phyloP scores from a whole-genome alignment of 2,329 filamentous ascomycete genomes.

The Aspergillus fischeri region DNA sequence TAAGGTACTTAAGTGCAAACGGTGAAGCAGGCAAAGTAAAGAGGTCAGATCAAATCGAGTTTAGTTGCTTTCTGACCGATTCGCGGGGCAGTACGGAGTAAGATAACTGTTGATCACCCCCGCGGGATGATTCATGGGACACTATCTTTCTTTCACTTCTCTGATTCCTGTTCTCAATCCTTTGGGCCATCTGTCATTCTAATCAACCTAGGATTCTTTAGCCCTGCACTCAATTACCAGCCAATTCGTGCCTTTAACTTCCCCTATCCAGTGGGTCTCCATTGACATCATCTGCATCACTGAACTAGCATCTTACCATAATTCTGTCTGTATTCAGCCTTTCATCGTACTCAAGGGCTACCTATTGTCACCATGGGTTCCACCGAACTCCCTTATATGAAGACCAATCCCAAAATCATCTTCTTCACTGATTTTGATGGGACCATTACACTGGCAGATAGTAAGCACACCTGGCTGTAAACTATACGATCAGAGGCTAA shows the following conservation, averaged over 20 bases:
- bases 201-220: not conserved
- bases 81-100: not conserved
- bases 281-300: not conserved
- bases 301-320: not conserved
- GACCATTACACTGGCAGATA: constrained; percentile 76
- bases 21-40: not conserved
- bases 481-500: constrained; percentile 10
- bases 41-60: not conserved
- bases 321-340: not conserved
- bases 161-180: not conserved
- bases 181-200: not conserved
- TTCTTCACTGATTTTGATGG: constrained; percentile 99
- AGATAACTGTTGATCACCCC: not conserved
- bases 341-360: not conserved
- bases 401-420: constrained; percentile 74
- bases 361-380: constrained; percentile 26
- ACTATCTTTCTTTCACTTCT: not conserved
- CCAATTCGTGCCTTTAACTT: not conserved
- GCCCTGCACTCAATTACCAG: not conserved
- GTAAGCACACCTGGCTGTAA: constrained; percentile 36
- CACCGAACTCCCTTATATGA: constrained; percentile 37
- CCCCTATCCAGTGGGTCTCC: not conserved
- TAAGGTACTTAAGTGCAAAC: not conserved
- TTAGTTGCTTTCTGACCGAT: not conserved
- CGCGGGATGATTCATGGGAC: not conserved